Percentiles rank a stretch among this genome's conserved stretches.
phyloP scores from a whole-genome alignment of 176 grass and related monocot species.

The Miscanthus lutarioriparius region DNA sequence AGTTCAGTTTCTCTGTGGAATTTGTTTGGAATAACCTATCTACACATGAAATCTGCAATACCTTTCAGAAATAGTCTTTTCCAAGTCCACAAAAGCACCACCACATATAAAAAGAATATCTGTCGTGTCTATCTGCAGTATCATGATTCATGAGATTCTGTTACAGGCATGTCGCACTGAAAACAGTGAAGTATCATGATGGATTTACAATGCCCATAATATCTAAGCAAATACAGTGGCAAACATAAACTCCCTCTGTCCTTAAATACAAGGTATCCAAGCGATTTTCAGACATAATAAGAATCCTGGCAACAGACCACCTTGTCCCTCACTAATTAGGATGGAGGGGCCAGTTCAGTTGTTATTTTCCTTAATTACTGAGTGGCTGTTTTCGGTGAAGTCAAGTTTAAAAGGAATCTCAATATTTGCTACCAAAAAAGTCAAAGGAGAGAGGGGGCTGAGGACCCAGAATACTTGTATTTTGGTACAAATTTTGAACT shows the following conservation, averaged over 20 bases:
- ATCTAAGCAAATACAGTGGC: not conserved
- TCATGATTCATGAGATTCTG: slow-evolving; percentile 12
- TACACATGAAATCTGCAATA: slow-evolving; percentile 31
- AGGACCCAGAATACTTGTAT: not conserved
- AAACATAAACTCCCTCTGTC: not conserved
- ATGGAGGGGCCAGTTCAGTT: not conserved
- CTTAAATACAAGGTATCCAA: not conserved
- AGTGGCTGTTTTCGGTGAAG: not conserved
- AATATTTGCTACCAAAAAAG: not conserved
- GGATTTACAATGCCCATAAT: not conserved
- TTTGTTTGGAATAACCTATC: not conserved
- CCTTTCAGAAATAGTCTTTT: slow-evolving; percentile 98
- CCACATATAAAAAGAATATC: slow-evolving; percentile 99
- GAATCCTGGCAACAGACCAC: not conserved
- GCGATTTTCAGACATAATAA: not conserved
- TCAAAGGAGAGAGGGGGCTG: not conserved
- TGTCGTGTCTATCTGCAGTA: slow-evolving; percentile 94
- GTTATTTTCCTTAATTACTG: not conserved
- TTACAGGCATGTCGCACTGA: slow-evolving; percentile 34
- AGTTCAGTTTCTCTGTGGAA: not conserved
- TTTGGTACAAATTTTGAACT: not conserved
- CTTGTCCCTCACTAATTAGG: not conserved
- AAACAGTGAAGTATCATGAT: not conserved
- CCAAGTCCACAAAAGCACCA: slow-evolving; percentile 96
- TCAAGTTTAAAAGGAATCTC: not conserved